Percentiles rank a stretch among this genome's conserved stretches.
These are phyloP conservation scores for Lasiodiplodia sp. DNA, from an alignment of 2,329 filamentous ascomycete genomes.

Conservation along the genomic window DNA sequence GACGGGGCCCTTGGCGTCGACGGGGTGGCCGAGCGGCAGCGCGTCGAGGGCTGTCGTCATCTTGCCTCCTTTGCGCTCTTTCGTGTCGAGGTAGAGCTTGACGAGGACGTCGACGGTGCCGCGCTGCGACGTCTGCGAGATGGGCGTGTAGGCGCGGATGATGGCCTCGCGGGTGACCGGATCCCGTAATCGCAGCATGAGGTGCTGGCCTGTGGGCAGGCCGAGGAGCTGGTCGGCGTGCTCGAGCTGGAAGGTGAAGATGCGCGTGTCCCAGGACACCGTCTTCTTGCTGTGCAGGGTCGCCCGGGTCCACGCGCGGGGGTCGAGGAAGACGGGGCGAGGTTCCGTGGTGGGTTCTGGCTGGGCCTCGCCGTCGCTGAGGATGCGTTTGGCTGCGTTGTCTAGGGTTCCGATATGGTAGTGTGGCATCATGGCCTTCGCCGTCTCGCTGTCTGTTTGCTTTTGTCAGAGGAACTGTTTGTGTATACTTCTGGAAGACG, in stretches of 20 bases:
- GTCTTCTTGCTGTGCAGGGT: slow-evolving; percentile 71
- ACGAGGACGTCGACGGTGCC: slow-evolving; percentile 78
- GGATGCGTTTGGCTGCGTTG: slow-evolving; percentile 61
- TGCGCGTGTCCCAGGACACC: slow-evolving; percentile 78
- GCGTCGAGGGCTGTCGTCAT: slow-evolving; percentile 83
- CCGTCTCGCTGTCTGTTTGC: slow-evolving; percentile 80
- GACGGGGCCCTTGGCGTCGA: slow-evolving; percentile 88
- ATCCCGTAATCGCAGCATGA: slow-evolving; percentile 83
- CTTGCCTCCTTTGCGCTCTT: slow-evolving; percentile 68
- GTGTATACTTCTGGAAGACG: no score
- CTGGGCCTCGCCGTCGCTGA: slow-evolving; percentile 58
- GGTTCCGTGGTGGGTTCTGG: slow-evolving; percentile 49
- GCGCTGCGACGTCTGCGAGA: slow-evolving; percentile 67
- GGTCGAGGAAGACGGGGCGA: slow-evolving; percentile 72
- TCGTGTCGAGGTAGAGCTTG: slow-evolving; percentile 77
- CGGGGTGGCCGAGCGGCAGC: slow-evolving; percentile 72
- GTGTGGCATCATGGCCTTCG: slow-evolving; percentile 84
- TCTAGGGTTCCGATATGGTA: slow-evolving; percentile 86
- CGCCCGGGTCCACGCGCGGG: slow-evolving; percentile 76
- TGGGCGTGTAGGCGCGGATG: slow-evolving; percentile 86
- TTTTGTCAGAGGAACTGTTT: slow-evolving; percentile 37
- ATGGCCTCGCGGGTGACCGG: slow-evolving; percentile 74
- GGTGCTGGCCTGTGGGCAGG: slow-evolving; percentile 83
- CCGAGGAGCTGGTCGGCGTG: slow-evolving; percentile 74
- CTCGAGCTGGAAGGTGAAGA: slow-evolving; percentile 83